These are phyloP conservation scores for Ustilago xerochloae DNA, from an alignment of 1,284 basidiomycete species.

Conservation along the genomic window DNA sequence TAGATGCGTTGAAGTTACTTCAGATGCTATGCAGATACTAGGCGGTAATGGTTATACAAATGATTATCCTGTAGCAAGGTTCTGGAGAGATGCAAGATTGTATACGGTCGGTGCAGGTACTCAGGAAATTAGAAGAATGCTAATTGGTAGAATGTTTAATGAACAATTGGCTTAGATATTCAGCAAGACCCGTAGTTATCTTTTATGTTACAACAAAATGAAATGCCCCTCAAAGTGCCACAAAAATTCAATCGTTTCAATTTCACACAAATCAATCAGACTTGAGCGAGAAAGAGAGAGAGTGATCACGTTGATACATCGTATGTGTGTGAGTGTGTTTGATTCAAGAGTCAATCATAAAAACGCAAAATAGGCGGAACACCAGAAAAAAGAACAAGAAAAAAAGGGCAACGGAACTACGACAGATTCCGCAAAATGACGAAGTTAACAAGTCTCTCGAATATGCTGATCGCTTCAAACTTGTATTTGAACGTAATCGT, in stretches of 20 bases:
- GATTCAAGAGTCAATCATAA: background rate
- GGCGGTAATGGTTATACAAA: constrained; percentile 59
- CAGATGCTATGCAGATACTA: constrained; percentile 58
- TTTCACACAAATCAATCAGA: background rate
- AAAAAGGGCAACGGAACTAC: too few species aligned
- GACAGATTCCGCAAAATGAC: too few species aligned
- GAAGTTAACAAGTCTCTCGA: too few species aligned
- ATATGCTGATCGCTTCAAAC: background rate
- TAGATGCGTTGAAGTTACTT: constrained; percentile 52
- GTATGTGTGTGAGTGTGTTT: background rate
- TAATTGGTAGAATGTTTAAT: constrained; percentile 59
- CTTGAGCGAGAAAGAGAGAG: background rate
- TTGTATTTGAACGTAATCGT: too few species aligned
- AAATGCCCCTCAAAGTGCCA: too few species aligned
- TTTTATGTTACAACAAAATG: too few species aligned
- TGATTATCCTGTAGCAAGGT: constrained; percentile 52
- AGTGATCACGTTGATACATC: too few species aligned
- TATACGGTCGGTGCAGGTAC: constrained; percentile 63
- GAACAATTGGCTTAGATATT: constrained; percentile 6
- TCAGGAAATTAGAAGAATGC: constrained; percentile 61
- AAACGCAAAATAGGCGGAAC: background rate
- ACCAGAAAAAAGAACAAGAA: background rate
- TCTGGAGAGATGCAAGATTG: constrained; percentile 56
- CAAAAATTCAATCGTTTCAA: too few species aligned
- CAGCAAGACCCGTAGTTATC: too few species aligned